Conservation (phyloP, 2,329 filamentous ascomycete genomes). For the Apiospora rasikravindrae region DNA sequence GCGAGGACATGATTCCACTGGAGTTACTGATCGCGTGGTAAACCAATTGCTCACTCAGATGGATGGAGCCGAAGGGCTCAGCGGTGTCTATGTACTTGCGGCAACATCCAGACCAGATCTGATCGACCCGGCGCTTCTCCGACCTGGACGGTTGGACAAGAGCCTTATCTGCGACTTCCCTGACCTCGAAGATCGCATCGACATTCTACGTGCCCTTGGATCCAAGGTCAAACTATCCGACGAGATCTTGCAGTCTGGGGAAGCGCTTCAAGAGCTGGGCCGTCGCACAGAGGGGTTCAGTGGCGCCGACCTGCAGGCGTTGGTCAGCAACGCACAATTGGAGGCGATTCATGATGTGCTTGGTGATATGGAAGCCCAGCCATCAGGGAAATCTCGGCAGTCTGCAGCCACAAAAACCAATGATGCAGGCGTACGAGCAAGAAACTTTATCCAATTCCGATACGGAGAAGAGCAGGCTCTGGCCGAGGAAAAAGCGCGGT, state of each 20-base stretch:
- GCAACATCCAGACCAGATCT: constrained; percentile 92
- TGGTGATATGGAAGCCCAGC: constrained; percentile 56
- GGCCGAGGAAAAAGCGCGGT: constrained; percentile 42
- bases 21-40: constrained; percentile 97
- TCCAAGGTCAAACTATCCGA: constrained; percentile 77
- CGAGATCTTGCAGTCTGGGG: constrained; percentile 62
- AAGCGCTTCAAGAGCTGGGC: constrained; percentile 74
- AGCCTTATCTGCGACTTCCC: constrained; percentile 92
- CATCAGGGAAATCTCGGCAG: constrained; percentile 33
- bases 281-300: constrained; percentile 85
- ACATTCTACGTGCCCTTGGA: constrained; percentile 86
- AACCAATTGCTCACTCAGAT: constrained; percentile 98
- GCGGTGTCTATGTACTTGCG: constrained; percentile 93
- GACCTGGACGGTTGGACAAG: constrained; percentile 93
- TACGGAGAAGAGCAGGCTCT: constrained; percentile 69
- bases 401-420: constrained; percentile 44
- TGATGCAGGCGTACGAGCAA: constrained; percentile 40
- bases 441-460: constrained; percentile 81
- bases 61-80: constrained; percentile 95
- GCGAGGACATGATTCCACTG: constrained; percentile 93
- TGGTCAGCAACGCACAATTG: constrained; percentile 95
- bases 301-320: constrained; percentile 90
- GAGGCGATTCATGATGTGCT: constrained; percentile 96
- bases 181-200: constrained; percentile 76
- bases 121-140: constrained; percentile 90